phyloP scores from a whole-genome alignment of 495 filamentous ascomycete species.

The Daldinia loculata region DNA sequence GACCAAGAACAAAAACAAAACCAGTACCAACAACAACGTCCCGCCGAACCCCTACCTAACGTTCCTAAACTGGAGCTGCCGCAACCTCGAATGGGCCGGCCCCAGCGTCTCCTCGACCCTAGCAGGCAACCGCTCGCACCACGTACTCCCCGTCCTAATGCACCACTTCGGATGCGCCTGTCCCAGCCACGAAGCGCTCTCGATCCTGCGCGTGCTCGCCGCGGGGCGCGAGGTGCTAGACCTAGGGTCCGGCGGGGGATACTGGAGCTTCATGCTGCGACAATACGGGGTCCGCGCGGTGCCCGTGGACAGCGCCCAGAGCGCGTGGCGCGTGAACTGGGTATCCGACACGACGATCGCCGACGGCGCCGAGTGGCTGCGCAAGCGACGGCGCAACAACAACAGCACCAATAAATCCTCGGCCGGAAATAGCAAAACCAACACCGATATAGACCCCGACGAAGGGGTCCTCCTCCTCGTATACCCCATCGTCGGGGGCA shows the following conservation, averaged over 20 bases:
- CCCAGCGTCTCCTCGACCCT: constrained; percentile 49
- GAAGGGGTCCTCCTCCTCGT: constrained; percentile 65
- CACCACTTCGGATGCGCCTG: constrained; percentile 73
- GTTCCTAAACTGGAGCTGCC: constrained; percentile 61
- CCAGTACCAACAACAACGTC: constrained; percentile 20
- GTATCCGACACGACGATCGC: constrained; percentile 61
- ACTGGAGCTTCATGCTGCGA: constrained; percentile 69
- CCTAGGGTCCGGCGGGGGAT: constrained; percentile 67
- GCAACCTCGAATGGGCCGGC: constrained; percentile 60
- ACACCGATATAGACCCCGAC: constrained; percentile 43
- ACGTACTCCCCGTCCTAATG: constrained; percentile 68
- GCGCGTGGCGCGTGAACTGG: constrained; percentile 66
- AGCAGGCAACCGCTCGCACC: constrained; percentile 55
- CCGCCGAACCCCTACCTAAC: constrained; percentile 66
- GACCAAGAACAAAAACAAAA: constrained; percentile 35
- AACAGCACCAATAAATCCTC: neutral
- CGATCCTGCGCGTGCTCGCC: constrained; percentile 57
- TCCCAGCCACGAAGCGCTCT: constrained; percentile 63
- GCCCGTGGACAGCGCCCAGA: constrained; percentile 63
- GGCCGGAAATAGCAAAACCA: neutral
- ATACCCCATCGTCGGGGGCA: constrained; percentile 65
- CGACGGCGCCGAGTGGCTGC: constrained; percentile 59
- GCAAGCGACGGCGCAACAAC: constrained; percentile 1
- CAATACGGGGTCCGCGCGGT: constrained; percentile 50
- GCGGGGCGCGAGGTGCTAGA: constrained; percentile 56